A percentile compares a stretch with the other conserved stretches of the same genome.
Conservation (phyloP, 768 basidiomycete species). For the Russula lepida region DNA sequence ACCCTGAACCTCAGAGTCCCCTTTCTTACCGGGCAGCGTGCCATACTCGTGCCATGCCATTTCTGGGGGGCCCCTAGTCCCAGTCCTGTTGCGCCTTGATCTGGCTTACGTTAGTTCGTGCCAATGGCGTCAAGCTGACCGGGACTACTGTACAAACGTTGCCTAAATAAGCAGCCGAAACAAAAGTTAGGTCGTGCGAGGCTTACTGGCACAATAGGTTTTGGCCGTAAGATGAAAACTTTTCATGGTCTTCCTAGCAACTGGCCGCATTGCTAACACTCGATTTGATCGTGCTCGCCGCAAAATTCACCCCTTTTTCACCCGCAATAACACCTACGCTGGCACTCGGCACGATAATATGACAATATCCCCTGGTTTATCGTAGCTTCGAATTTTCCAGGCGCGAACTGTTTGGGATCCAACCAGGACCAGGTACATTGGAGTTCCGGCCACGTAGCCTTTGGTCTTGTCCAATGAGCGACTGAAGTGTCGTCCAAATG, state of each 20-base stretch:
- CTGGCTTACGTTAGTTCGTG: background rate
- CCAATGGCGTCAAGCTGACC: background rate
- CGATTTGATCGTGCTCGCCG: background rate
- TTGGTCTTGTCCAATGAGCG: background rate
- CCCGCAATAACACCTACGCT: background rate
- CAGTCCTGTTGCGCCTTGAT: background rate
- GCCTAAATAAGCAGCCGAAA: background rate
- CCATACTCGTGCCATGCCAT: background rate
- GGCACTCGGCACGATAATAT: background rate
- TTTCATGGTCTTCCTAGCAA: background rate
- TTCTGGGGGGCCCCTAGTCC: no score
- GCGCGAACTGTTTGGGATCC: background rate
- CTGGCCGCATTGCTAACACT: background rate
- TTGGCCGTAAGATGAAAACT: background rate
- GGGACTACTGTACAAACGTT: background rate
- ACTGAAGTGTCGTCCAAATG: no score
- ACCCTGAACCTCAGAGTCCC: background rate
- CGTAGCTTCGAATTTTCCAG: background rate
- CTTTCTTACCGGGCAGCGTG: background rate
- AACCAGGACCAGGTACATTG: background rate
- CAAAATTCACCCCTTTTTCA: background rate
- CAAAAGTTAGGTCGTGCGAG: background rate
- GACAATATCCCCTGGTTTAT: background rate
- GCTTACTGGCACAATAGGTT: background rate
- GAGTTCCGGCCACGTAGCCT: background rate